phyloP scores from a whole-genome alignment of 768 basidiomycete species.

The Hemileccinum impolitum region DNA sequence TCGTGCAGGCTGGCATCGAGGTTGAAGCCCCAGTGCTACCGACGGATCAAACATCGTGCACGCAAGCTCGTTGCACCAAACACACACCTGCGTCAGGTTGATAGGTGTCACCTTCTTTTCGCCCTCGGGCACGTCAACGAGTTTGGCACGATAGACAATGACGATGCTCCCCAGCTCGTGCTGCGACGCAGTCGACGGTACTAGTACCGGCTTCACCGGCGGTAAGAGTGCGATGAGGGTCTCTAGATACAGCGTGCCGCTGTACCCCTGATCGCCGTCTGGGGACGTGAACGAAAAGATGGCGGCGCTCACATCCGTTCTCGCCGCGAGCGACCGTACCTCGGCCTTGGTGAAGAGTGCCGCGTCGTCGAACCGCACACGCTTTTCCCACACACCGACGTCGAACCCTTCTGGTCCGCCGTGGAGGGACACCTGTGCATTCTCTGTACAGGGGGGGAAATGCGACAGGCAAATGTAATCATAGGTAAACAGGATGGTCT shows the following conservation, averaged over 20 bases:
- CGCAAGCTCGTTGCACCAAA: neutral
- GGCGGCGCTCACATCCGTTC: conserved; percentile 34
- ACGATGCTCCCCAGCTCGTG: conserved; percentile 61
- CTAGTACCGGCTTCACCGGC: conserved; percentile 31
- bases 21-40: conserved; percentile 81
- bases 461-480: neutral
- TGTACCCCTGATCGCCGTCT: conserved; percentile 71
- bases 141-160: conserved; percentile 65
- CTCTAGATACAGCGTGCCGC: conserved; percentile 59
- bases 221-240: conserved; percentile 48
- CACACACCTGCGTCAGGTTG: conserved; percentile 68
- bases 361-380: conserved; percentile 36
- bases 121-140: conserved; percentile 41
- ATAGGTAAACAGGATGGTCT: neutral
- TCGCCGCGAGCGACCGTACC: conserved; percentile 38
- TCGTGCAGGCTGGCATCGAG: conserved; percentile 62
- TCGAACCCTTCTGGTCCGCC: conserved; percentile 71
- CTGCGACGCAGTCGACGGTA: conserved; percentile 31
- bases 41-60: neutral
- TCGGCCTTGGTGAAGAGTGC: conserved; percentile 59
- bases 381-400: conserved; percentile 46
- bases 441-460: conserved; percentile 34
- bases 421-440: conserved; percentile 60
- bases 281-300: conserved; percentile 57
- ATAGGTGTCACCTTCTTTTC: conserved; percentile 59